Conservation (phyloP, 768 basidiomycete genomes). For the Thelephora ganbajun region DNA sequence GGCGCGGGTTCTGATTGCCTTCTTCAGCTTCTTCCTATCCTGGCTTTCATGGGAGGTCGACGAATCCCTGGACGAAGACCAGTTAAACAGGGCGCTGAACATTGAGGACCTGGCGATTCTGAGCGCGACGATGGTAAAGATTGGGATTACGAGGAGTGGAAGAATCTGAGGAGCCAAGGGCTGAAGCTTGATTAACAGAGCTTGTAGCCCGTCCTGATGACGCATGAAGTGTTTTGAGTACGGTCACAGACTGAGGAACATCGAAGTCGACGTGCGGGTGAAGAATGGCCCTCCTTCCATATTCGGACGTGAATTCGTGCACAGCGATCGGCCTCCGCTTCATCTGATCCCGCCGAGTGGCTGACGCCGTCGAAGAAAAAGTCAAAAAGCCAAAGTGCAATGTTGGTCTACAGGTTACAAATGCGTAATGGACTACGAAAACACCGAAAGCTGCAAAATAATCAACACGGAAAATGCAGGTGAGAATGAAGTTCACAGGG, state of each 20-base stretch:
- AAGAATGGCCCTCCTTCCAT: neutral
- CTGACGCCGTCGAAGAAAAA: neutral
- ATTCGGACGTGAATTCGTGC: neutral
- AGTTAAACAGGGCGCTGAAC: neutral
- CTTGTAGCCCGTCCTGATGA: neutral
- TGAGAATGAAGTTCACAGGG: slow-evolving; percentile 21
- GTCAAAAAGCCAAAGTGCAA: neutral
- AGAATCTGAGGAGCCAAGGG: neutral
- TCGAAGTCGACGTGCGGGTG: neutral
- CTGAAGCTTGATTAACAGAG: neutral
- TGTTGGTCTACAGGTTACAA: too few relatives aligned
- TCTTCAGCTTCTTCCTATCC: slow-evolving; percentile 28
- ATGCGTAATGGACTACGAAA: too few relatives aligned
- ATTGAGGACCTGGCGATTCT: slow-evolving; percentile 9
- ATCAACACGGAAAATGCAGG: slow-evolving; percentile 3
- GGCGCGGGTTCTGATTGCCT: slow-evolving; percentile 33
- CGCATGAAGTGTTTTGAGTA: neutral
- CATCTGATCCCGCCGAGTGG: neutral
- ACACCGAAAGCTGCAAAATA: neutral
- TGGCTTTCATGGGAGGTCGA: slow-evolving; percentile 17
- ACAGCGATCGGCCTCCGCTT: neutral
- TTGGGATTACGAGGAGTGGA: slow-evolving; percentile 10
- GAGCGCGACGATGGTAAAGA: slow-evolving; percentile 13
- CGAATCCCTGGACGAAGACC: slow-evolving; percentile 3
- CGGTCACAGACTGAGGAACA: neutral